Base-by-base conservation (phyloP, 2,329 filamentous ascomycete species). In the Pseudonectria foliicola region DNA sequence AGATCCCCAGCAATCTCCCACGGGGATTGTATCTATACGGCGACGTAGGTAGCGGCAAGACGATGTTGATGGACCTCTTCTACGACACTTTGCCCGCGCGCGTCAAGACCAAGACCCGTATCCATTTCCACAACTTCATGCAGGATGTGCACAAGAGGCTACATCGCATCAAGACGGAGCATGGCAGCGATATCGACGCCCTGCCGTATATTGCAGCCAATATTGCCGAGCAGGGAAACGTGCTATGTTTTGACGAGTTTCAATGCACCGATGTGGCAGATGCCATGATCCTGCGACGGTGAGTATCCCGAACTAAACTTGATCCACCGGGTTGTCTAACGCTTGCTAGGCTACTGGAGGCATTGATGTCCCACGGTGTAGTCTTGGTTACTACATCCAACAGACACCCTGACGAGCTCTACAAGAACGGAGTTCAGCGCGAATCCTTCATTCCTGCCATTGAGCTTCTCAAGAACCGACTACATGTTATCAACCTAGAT, bases 41-140 rank as follows among this genome's bases (percentile, higher is more conserved):
- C 39, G 92, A 98, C 58, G 92, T 98, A 3, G 92, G 92, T 27
- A 93, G 87, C 52, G 92, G 92, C 43, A 98, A 98, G 71, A 98
- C 92, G 3, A 98, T 98, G 92, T 71, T 98, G 56, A 98, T 98
- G 92, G 90, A 98, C 57, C 70, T 98, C 32, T 95, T 96, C 61
- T 95, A 89, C 66, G 89, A 96, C 45, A 95, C 90, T 0, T 68
- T 96, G 14, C 92, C 92, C 0, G 59, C 68, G 12, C 82, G 82
- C 40, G 88, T 96, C 45, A 74, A 71, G 38, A 77, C 79, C 23
- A 95, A 95, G 67, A 93, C 82, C 30, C 75, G 92, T 31, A 95
- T 98, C 54, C 92, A 98, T 67, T 98, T 98, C 63, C 88, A 96
- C 68, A 95, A 95, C 60, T 98, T 98, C 68, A 98, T 98, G 92